Base-by-base conservation (phyloP, 2,329 filamentous ascomycete species). In the Ophiostoma sp. region DNA sequence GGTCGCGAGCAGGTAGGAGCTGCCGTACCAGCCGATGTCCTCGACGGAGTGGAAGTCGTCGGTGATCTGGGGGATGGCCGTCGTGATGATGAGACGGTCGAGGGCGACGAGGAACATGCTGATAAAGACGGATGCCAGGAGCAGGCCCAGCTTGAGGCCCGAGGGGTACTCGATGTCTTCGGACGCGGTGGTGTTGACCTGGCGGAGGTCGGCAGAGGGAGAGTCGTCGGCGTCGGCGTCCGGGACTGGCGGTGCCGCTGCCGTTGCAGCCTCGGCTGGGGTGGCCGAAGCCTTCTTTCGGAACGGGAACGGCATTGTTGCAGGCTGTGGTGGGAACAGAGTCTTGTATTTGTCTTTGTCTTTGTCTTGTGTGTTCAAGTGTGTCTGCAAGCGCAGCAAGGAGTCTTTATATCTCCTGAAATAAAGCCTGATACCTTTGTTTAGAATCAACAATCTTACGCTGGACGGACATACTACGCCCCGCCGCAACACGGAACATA, bases 41-140 rank as follows among this genome's bases (percentile, higher is more conserved):
- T 49, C 65, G 47, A 67, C 67, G 8, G 72, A 70, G 45, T 71
- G 42, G 65, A 72, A 71, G n/a, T 72, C 67, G 66, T 71, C 64
- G 58, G 71, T 71, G 65, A 72, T 71, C 38, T 69, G 69, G 12
- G 72, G 69, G 64, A 72, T 68, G 65, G 72, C 70, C 5, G 70
- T 71, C 4, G 70, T 79, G 76, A 71, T 71, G 60, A 71, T 71
- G 14, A 70, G 69, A 4, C 67, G 67, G 72, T 79, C 78, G 68
- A 79, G 75, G 9, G 78, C 75, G 47, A 80, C 75, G 38, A 79
- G 73, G 71, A 80, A 80, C 74, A 80, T 75, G 69, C 74, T 75
- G 36, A 77, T 72, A 68, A 77, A 78, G 44, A 77, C 71, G 5
- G 78, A 78, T 5, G 73, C 65, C 66, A 80, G 70, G 5, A 79